Base-by-base conservation (phyloP, 257 asterid genomes). In the Ilex aquifolium region DNA sequence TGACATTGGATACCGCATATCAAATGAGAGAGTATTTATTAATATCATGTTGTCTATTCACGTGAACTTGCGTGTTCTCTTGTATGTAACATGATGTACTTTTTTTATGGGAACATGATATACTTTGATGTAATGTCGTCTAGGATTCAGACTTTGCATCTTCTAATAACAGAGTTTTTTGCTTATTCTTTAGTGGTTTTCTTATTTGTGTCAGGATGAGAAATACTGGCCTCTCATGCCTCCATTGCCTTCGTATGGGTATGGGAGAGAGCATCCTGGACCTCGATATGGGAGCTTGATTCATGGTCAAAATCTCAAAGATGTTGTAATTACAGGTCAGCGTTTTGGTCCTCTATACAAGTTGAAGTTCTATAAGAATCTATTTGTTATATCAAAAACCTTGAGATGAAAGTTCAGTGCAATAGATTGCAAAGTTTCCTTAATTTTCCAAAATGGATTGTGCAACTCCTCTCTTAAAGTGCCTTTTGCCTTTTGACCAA, bases 221-320 rank as follows among this genome's bases (percentile, higher is more conserved):
- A 82, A 75, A 52, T 75, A 82, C 64, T 87, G 95, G 95, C 90
- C 86, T 69, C 82, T 87, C 44, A 64, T 87, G 95, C 93, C 95
- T 68, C 93, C 93, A 52, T 70, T 87, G 83, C 93, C 95, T 55
- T 87, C 93, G 16, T 84, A 84, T 75, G 95, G 95, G 31, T 69
- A 79, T 48, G 95, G 93, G 55, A 83, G 95, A 69, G 95, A 87
- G 69, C 93, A 80, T 68, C 84, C 78, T 46, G 90, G 95, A 61
- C 93, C 88, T 63, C 76, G 98, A 65, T 91, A 88, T 79, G 96
- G 98, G 73, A 87, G 95, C 74, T 72, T 87, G 64, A 85, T 87
- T 70, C 95, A 87, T 76, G 93, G 95, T 10, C 93, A 85, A 68
- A 79, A 80, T 73, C 93, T 87, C 76, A 77, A 74, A 75, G 95